Evolutionary conservation across 2,329 filamentous ascomycete genomes (phyloP), one percentile per base, ranked within the genome.

Genomic region (Zelopaecilomyces penicillatus): DNA sequence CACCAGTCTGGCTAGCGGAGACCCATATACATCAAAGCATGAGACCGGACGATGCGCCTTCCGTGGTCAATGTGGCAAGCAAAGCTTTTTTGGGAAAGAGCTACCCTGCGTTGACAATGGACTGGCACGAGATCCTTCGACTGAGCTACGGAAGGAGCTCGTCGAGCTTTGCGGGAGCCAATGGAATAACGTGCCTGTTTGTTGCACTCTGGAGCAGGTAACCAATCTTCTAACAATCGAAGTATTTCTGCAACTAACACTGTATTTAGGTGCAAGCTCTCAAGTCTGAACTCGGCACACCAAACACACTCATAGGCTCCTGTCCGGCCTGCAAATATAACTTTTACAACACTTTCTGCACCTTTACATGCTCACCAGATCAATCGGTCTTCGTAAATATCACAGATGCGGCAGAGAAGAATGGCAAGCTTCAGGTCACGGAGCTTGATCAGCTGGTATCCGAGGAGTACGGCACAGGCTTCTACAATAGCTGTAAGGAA

Each of bases 301-400:
- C 89, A 2, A 88, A 90, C 55, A 82, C 84, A 47, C 85, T 98
- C 59, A 89, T 98, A 61, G 83, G 89, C 28, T 88, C 89, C 7
- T 98, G 93, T 63, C 93, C 93, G 2, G 93, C 94, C 30, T 98
- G 93, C 76, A 95, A 93, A 66, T 85, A 90, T 57, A 98, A 98
- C 71, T 98, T 98, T 72, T 97, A 87, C 73, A 95, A 98, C 69
- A 74, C 94, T 37, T 98, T 98, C 65, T 98, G 93, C 69, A 94
- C 89, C 4, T 97, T 98, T 60, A 97, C 90, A 3, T 98, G 94
- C 70, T 98, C 93, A 4, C 91, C 94, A 5, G 85, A 98, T 58
- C 93, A 98, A 63, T 96, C 89, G 0, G 72, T 95, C 0, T 98
- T 98, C 60, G 74, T 98, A 62, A 98, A 98, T 58, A 81, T 98